These are phyloP conservation scores for Parathielavia hyrcaniae DNA, from an alignment of 495 filamentous ascomycete species.

Conservation along the genomic window DNA sequence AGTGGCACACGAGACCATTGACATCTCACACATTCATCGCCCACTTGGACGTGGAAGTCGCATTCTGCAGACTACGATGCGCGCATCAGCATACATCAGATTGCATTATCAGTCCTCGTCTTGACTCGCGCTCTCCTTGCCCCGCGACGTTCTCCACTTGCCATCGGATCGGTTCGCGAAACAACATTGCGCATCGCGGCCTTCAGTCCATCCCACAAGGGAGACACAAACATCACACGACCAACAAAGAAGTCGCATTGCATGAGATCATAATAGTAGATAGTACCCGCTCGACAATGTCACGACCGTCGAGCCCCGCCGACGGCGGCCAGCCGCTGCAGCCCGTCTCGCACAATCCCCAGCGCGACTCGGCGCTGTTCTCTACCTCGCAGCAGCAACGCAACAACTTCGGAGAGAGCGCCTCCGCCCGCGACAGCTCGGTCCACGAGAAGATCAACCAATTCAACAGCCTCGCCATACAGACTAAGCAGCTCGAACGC, in stretches of 20 bases:
- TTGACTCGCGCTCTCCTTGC: background rate
- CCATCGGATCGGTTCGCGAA: background rate
- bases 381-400: constrained; percentile 14
- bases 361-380: constrained; percentile 38
- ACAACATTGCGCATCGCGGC: no score
- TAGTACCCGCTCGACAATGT: constrained; percentile 14
- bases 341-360: constrained; percentile 70
- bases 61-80: background rate
- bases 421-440: constrained; percentile 55
- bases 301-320: constrained; percentile 26
- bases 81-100: background rate
- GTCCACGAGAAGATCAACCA: constrained; percentile 82
- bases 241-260: constrained; percentile 10
- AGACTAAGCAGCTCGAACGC: constrained; percentile 55
- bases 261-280: constrained; percentile 20
- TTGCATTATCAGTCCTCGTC: background rate
- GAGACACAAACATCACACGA: no score
- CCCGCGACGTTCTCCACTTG: background rate
- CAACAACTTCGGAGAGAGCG: constrained; percentile 18
- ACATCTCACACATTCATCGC: constrained; percentile 1
- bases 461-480: constrained; percentile 65
- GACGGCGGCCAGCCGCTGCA: constrained; percentile 50
- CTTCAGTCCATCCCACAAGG: background rate
- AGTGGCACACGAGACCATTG: background rate
- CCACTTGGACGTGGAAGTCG: background rate